These are phyloP conservation scores for Fusarium torulosum DNA, from an alignment of 2,329 filamentous ascomycete species.

Conservation along the genomic window DNA sequence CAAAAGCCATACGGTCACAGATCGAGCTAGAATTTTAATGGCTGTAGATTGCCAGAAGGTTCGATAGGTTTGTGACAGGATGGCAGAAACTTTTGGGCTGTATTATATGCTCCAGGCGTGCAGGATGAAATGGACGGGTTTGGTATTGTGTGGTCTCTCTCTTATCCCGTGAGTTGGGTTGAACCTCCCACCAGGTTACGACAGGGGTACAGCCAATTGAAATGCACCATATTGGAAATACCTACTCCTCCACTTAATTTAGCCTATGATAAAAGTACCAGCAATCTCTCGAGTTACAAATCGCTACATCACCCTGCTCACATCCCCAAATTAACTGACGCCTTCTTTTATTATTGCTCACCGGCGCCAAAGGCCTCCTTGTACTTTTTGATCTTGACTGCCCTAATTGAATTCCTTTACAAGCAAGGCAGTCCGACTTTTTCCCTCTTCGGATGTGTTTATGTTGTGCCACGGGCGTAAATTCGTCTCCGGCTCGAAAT, in stretches of 20 bases:
- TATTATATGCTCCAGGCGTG: no score
- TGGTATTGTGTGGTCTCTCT: no score
- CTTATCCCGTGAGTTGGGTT: background rate
- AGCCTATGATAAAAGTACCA: conserved; percentile 19
- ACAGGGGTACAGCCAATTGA: background rate
- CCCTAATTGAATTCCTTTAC: conserved; percentile 11
- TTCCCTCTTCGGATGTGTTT: conserved; percentile 20
- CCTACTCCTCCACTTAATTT: background rate
- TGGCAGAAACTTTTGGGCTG: no score
- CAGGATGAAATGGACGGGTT: no score
- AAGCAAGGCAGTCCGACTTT: conserved; percentile 10
- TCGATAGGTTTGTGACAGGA: no score
- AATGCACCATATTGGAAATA: background rate
- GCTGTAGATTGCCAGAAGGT: no score
- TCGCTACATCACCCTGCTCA: conserved; percentile 10
- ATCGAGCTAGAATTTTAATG: no score
- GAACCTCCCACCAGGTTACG: background rate
- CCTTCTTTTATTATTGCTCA: background rate
- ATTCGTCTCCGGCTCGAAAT: background rate
- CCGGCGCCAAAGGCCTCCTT: background rate
- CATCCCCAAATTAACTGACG: background rate
- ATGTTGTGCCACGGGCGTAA: conserved; percentile 10
- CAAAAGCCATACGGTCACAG: no score
- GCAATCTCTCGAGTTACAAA: conserved; percentile 12
- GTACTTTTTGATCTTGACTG: background rate